Percentiles rank a stretch among this genome's conserved stretches.
phyloP scores from a whole-genome alignment of 2,329 filamentous ascomycete genomes.

The Colletotrichum sp. region DNA sequence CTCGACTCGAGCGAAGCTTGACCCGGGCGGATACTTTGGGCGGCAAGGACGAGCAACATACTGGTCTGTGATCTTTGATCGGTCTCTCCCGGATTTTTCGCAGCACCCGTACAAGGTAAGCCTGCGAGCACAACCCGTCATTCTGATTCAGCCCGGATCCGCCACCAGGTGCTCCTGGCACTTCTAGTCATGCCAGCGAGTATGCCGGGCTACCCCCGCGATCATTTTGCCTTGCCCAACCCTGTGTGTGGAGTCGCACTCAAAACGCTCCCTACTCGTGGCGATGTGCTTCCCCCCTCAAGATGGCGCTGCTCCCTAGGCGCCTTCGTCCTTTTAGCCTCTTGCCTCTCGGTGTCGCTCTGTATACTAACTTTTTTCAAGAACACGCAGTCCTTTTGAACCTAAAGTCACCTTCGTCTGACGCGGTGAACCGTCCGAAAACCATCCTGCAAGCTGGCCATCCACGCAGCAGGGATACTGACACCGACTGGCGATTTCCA shows the following conservation, averaged over 20 bases:
- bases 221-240: not conserved
- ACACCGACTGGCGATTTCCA: constrained; percentile 5
- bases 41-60: constrained; percentile 16
- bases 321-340: not conserved
- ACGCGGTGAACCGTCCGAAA: constrained; percentile 10
- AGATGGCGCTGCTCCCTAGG: not conserved
- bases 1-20: not conserved
- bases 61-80: constrained; percentile 14
- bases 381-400: constrained; percentile 7
- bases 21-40: not conserved
- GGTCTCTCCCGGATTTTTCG: constrained; percentile 13
- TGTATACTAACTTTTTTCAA: constrained; percentile 3
- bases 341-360: not conserved
- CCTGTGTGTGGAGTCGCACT: not conserved
- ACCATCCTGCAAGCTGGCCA: constrained; percentile 11
- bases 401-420: constrained; percentile 19
- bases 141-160: constrained; percentile 10
- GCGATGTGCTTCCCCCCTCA: constrained; percentile 4
- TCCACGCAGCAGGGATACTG: constrained; percentile 14
- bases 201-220: constrained; percentile 6
- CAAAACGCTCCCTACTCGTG: constrained; percentile 17
- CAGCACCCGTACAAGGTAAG: constrained; percentile 17
- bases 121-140: constrained; percentile 10
- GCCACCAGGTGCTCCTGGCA: constrained; percentile 18
- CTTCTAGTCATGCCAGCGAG: constrained; percentile 15